Evolutionary conservation across 768 basidiomycete species (phyloP).

Genomic region (Mycena latifolia): DNA sequence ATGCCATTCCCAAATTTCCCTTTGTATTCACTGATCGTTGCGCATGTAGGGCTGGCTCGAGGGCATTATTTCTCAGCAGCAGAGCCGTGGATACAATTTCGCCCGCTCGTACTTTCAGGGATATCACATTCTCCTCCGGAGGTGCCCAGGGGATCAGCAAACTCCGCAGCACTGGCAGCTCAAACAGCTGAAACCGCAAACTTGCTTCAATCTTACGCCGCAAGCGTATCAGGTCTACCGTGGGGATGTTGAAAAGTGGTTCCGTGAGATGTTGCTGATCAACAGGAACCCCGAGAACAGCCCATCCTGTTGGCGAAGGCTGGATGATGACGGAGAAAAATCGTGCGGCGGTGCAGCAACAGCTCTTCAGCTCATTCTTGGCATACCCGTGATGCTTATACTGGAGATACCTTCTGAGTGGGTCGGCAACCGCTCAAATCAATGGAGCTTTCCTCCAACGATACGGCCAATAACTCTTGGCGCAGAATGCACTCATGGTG

Average conservation of each 20-base stretch:
- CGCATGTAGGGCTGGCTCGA: neutral
- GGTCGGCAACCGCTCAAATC: neutral
- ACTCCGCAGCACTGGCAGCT: constrained; percentile 1
- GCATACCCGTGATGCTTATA: constrained; percentile 1
- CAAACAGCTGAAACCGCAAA: neutral
- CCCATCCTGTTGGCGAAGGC: neutral
- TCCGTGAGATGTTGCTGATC: neutral
- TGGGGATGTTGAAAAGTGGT: constrained; percentile 2
- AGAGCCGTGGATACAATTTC: neutral
- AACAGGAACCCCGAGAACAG: neutral
- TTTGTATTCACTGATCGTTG: too few species aligned
- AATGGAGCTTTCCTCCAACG: neutral
- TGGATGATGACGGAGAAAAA: neutral
- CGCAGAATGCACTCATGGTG: neutral
- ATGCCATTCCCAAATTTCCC: neutral
- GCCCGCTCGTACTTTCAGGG: neutral
- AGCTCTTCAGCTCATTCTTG: neutral
- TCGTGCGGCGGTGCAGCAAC: neutral
- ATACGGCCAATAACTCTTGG: neutral
- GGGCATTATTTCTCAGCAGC: neutral
- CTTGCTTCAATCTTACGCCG: neutral
- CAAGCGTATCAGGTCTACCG: neutral
- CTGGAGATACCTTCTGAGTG: neutral
- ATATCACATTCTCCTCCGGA: neutral
- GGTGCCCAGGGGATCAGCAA: neutral